These are phyloP conservation scores for Erodium chrysanthum DNA, from an alignment of 441 rosid species.

Conservation along the genomic window DNA sequence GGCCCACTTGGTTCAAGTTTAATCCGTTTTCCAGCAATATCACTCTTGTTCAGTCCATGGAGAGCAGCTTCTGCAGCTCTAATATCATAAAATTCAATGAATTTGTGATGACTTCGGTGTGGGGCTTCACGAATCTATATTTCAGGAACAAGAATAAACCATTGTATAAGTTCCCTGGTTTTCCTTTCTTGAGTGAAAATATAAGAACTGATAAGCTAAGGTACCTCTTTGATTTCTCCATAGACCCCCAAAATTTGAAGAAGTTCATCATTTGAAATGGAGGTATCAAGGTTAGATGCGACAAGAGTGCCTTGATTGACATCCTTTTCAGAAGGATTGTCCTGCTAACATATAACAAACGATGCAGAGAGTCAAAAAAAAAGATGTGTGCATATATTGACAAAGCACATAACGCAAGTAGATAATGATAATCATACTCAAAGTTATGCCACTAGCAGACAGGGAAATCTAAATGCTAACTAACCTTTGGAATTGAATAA, in stretches of 20 bases:
- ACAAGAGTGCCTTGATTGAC: constrained; percentile 43
- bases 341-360: constrained; percentile 27
- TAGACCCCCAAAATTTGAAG: constrained; percentile 36
- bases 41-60: constrained; percentile 31
- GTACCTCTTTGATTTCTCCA: constrained; percentile 55
- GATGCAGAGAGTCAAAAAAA: constrained; percentile 8
- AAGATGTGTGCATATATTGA: constrained; percentile 7
- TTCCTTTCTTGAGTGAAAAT: not conserved
- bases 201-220: constrained; percentile 10
- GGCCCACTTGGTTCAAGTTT: constrained; percentile 38
- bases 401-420: not conserved
- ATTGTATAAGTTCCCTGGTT: not conserved
- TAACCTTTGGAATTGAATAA: constrained; percentile 47
- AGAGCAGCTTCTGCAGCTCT: constrained; percentile 57
- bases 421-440: constrained; percentile 1
- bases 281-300: constrained; percentile 38
- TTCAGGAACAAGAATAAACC: constrained; percentile 13
- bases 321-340: constrained; percentile 42
- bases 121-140: constrained; percentile 42
- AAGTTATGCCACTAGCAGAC: constrained; percentile 7
- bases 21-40: constrained; percentile 41
- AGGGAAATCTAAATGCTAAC: constrained; percentile 13
- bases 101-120: constrained; percentile 34
- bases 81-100: constrained; percentile 49
- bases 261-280: constrained; percentile 47